phyloP scores from a whole-genome alignment of 1,139 yeast genomes.

The Trichomonascaceae sp. region DNA sequence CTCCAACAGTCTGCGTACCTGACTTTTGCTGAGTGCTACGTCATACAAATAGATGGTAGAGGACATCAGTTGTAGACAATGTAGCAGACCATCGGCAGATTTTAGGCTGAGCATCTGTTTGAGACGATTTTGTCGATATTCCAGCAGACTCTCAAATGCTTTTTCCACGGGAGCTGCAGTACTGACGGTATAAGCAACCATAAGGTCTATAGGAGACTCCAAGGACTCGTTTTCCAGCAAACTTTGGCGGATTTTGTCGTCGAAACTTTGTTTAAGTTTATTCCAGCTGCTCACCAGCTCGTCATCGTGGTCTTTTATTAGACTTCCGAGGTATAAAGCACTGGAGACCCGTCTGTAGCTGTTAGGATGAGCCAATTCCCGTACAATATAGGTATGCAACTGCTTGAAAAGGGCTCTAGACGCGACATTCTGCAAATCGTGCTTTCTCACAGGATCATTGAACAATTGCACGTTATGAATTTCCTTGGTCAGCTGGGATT shows the following conservation, averaged over 20 bases:
- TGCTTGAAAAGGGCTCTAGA: constrained; percentile 5
- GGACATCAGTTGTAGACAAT: constrained; percentile 17
- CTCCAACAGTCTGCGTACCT: constrained; percentile 16
- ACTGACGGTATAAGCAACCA: constrained; percentile 21
- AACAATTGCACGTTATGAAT: neutral
- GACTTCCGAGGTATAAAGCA: neutral
- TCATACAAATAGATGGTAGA: constrained; percentile 19
- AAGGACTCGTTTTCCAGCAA: neutral
- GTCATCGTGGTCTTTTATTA: neutral
- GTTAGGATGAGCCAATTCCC: constrained; percentile 9
- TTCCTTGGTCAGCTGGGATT: neutral
- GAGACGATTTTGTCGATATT: constrained; percentile 9
- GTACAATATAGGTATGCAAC: constrained; percentile 2
- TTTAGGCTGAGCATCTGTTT: neutral
- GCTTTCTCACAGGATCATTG: neutral
- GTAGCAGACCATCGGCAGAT: constrained; percentile 5
- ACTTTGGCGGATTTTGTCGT: neutral
- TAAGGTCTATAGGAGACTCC: constrained; percentile 14
- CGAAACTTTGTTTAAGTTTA: neutral
- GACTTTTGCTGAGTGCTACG: constrained; percentile 21
- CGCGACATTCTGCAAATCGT: neutral
- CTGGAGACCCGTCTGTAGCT: neutral
- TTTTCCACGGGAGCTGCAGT: constrained; percentile 12
- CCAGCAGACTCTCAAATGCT: constrained; percentile 13
- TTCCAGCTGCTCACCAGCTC: neutral